Base-by-base conservation (phyloP, 2,329 filamentous ascomycete species). In the Apiospora sp. region DNA sequence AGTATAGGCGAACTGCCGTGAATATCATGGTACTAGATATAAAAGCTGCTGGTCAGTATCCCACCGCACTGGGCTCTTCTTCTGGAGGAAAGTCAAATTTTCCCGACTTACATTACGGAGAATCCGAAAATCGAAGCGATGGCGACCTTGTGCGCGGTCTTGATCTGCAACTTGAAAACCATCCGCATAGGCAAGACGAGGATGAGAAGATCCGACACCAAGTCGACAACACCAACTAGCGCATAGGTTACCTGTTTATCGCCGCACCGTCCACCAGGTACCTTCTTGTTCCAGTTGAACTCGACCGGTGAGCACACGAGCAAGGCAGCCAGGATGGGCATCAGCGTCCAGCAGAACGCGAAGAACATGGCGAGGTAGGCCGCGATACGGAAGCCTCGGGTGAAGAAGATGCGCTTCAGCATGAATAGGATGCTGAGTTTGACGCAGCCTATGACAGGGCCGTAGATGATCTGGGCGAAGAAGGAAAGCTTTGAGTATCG, bases 271-370 rank as follows among this genome's bases (percentile, higher is more conserved):
- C 74, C 75, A 10, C 41, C 71, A 1, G 74, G 46, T n/a, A 48
- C 43, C 24, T 24, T 67, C 22, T 68, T 46, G 16, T 74, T 61
- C 83, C 82, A 78, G 79, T 80, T 54, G 77, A 73, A 73, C 72
- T 77, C 79, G 79, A 75, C 67, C 2, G 68, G 72, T 1, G 48
- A 72, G 69, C 78, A 77, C 64, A 73, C 72, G 10, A 73, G 54
- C 6, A 77, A 41, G 6, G 73, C 72, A n/a, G 74, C 48, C 13
- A 77, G 67, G 24, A 77, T 69, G 24, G 73, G 73, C 37, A 75
- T 71, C 34, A 77, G 48, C 68, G 77, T 73, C 68, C 73, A 75
- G 44, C 71, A 71, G n/a, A 77, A 44, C 22, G 76, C 75, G 68
- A 76, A 72, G 34, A 71, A 54, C 34, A 76, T 74, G 51, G 73